Evolutionary conservation across 805 yeast genomes (phyloP).

Genomic region (Teunomyces panamensis): DNA sequence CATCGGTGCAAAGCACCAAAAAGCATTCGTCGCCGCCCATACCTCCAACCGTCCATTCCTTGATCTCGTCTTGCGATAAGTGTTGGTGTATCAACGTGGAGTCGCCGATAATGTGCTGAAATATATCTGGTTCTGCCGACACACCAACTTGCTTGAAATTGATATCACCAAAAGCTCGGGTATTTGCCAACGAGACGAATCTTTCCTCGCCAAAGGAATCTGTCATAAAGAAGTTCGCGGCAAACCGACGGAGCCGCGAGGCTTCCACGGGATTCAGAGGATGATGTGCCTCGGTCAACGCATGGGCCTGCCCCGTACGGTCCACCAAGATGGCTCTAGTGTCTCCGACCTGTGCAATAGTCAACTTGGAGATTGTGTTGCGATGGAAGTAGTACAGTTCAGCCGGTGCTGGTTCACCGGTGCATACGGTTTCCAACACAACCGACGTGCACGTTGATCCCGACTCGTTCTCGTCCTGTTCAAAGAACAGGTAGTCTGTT

Average conservation of each 20-base stretch:
- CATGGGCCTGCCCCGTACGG: conserved; percentile 71
- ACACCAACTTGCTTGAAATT: conserved; percentile 80
- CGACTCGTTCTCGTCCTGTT: conserved; percentile 33
- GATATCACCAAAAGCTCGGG: conserved; percentile 90
- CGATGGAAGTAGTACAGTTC: conserved; percentile 58
- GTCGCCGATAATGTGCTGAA: conserved; percentile 67
- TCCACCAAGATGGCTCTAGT: conserved; percentile 87
- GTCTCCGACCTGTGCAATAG: conserved; percentile 91
- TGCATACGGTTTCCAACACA: conserved; percentile 49
- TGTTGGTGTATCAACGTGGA: conserved; percentile 26
- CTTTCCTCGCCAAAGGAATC: conserved; percentile 94
- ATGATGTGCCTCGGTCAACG: conserved; percentile 79
- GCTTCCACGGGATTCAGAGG: conserved; percentile 81
- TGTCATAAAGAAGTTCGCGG: conserved; percentile 62
- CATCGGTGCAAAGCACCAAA: conserved; percentile 80
- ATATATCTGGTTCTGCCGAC: conserved; percentile 87
- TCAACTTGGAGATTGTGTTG: conserved; percentile 61
- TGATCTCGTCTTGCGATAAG: conserved; percentile 38
- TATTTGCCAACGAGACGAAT: conserved; percentile 80
- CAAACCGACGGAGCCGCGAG: conserved; percentile 61
- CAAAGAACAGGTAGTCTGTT: conserved; percentile 62
- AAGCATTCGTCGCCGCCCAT: conserved; percentile 88
- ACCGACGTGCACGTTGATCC: conserved; percentile 79
- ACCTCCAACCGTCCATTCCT: conserved; percentile 33
- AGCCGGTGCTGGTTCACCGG: conserved; percentile 20